Percentiles rank a stretch among this genome's conserved stretches.
Evolutionary conservation across 164 flowering plant species (phyloP).

Genomic region (Tetracentron sinense): DNA sequence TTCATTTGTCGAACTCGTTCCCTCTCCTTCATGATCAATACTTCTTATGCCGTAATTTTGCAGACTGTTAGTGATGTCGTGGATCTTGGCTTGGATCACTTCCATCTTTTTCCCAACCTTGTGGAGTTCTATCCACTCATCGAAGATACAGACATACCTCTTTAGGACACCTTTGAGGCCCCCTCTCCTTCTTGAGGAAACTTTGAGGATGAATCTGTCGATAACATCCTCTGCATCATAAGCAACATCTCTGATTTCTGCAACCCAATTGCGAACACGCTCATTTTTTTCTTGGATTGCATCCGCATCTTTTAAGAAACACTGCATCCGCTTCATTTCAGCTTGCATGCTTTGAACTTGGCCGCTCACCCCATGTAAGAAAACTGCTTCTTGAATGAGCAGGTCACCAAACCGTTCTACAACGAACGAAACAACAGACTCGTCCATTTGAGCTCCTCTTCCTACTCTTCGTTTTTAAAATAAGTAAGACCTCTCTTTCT

Average conservation of each 20-base stretch:
- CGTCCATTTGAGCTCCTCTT: neutral
- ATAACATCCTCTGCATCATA: neutral
- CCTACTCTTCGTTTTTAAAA: too few species aligned
- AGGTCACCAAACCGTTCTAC: neutral
- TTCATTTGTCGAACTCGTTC: neutral
- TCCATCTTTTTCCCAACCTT: neutral
- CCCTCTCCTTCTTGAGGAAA: neutral
- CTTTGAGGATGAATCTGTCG: neutral
- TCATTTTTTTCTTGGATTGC: neutral
- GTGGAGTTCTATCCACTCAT: too few species aligned
- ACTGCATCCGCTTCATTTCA: neutral
- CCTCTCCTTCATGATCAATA: neutral
- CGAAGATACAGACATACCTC: neutral
- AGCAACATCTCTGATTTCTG: neutral
- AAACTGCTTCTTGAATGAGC: neutral
- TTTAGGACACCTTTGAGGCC: neutral
- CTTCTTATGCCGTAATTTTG: neutral
- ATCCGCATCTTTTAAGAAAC: neutral
- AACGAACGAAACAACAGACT: neutral
- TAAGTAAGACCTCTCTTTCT: too few species aligned
- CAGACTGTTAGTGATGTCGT: neutral
- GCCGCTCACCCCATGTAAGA: neutral
- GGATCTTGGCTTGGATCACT: neutral
- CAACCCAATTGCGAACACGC: neutral
- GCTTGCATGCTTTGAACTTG: neutral